Base-by-base conservation (phyloP, 116 monocot species). In the Iris pallida region DNA sequence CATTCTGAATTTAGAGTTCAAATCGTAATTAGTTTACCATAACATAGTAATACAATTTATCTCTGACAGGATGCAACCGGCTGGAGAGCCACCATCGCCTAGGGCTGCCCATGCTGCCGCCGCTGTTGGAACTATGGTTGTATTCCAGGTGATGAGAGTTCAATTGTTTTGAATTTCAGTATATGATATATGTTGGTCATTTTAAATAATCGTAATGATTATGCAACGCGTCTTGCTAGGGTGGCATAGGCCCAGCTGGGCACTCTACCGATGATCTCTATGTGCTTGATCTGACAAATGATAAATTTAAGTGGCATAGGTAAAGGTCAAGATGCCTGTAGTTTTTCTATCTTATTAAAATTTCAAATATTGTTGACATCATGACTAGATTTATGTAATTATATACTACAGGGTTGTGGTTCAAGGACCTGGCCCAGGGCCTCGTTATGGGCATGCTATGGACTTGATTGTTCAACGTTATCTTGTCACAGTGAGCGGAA, bases 371-470 rank as follows among this genome's bases (percentile, higher is more conserved):
- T n/a, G n/a, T n/a, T n/a, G n/a, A n/a, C n/a, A n/a, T n/a, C n/a
- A n/a, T n/a, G n/a, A n/a, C n/a, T n/a, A n/a, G n/a, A n/a, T n/a
- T n/a, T n/a, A n/a, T n/a, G n/a, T n/a, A n/a, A n/a, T n/a, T n/a
- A 67, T 66, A 17, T 19, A 12, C 43, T 79, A n/a, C 51, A 97
- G 97, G 71, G 47, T 97, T 70, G 85, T 97, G 57, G 92, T 90
- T 79, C 97, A 92, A 78, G 97, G 97, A 10, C 16, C 82, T 58
- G 95, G 97, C 20, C 96, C 96, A 45, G 96, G 96, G 44, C 92
- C 97, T 81, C 97, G 92, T 51, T 97, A 97, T 81, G 97, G 97
- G 16, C 97, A 97, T 83, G 81, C 87, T 14, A 92, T 97, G 89
- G 97, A 90, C 69, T 83, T 97, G 79, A 81, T 97, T 74, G 92